Conservation (phyloP, 208 protist genomes). For the Acanthamoeba culbertsoni region DNA sequence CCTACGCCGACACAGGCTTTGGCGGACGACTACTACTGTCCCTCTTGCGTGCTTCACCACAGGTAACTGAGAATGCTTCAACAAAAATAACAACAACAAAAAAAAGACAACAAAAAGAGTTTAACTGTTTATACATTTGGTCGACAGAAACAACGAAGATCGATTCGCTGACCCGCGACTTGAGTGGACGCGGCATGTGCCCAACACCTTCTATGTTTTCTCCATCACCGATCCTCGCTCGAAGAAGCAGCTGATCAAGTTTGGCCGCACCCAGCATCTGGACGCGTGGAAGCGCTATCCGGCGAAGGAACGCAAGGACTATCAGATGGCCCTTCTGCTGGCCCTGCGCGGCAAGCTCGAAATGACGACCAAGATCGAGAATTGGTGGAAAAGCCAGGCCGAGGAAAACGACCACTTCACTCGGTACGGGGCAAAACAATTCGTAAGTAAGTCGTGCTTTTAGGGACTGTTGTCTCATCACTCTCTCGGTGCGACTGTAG, state of each 20-base stretch:
- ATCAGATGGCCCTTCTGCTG: slow-evolving; percentile 42
- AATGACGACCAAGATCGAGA: slow-evolving; percentile 34
- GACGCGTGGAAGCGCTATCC: slow-evolving; percentile 41
- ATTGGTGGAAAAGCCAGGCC: slow-evolving; percentile 46
- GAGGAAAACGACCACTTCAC: background rate
- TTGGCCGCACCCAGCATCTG: background rate
- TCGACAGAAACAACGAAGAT: background rate
- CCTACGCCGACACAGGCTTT: slow-evolving; percentile 1
- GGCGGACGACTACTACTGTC: slow-evolving; percentile 49
- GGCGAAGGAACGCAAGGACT: background rate
- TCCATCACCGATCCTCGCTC: background rate
- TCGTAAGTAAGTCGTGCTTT: too few species aligned
- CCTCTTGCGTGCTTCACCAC: slow-evolving; percentile 23
- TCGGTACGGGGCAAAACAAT: too few species aligned
- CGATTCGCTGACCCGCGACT: background rate
- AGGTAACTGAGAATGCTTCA: background rate
- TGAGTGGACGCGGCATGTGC: slow-evolving; percentile 25
- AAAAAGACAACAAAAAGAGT: too few species aligned
- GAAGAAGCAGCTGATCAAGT: slow-evolving; percentile 49
- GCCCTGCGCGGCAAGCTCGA: background rate
- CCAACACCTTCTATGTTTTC: slow-evolving; percentile 55
- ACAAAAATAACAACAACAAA: too few species aligned
- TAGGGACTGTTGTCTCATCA: too few species aligned
- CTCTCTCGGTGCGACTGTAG: background rate
- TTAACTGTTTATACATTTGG: background rate